A percentile compares a stretch with the other conserved stretches of the same genome.
Conservation (phyloP, 148 eudicot species). For the Silene uniflora region DNA sequence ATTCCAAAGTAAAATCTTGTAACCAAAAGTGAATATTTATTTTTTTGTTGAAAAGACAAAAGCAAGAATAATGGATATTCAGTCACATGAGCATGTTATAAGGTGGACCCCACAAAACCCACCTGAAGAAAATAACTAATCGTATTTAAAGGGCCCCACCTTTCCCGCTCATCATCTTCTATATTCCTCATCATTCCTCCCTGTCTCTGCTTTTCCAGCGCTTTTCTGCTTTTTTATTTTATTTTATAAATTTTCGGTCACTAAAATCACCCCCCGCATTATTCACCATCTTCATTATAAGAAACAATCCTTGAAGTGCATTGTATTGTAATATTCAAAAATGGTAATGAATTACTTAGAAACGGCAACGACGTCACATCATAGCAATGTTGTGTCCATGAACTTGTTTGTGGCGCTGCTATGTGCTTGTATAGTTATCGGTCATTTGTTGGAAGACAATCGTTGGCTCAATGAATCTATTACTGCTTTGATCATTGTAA, state of each 20-base stretch:
- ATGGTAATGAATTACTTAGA: slow-evolving; percentile 6
- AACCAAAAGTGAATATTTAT: background rate
- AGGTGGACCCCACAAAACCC: background rate
- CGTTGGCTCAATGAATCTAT: slow-evolving; percentile 70
- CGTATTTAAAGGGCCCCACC: background rate
- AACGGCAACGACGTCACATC: slow-evolving; percentile 45
- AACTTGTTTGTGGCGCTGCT: slow-evolving; percentile 63
- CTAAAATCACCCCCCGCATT: background rate
- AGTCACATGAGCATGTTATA: background rate
- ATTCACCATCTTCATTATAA: background rate
- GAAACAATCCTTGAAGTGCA: background rate
- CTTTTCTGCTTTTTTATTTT: background rate
- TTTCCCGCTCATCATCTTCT: background rate
- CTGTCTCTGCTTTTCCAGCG: slow-evolving; percentile 1
- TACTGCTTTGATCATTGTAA: slow-evolving; percentile 45
- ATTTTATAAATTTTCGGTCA: background rate
- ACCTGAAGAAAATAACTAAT: slow-evolving; percentile 1
- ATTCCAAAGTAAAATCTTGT: background rate
- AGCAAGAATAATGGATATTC: background rate
- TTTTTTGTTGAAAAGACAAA: background rate
- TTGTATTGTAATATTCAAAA: background rate
- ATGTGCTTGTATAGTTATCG: slow-evolving; percentile 63
- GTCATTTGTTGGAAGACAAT: slow-evolving; percentile 36
- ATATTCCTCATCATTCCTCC: background rate
- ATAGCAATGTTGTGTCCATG: slow-evolving; percentile 53